Evolutionary conservation across 371 early-diverging fungal genomes (phyloP), one percentile per base, ranked within the genome.

Genomic region (Apophysomyces trapeziformis): DNA sequence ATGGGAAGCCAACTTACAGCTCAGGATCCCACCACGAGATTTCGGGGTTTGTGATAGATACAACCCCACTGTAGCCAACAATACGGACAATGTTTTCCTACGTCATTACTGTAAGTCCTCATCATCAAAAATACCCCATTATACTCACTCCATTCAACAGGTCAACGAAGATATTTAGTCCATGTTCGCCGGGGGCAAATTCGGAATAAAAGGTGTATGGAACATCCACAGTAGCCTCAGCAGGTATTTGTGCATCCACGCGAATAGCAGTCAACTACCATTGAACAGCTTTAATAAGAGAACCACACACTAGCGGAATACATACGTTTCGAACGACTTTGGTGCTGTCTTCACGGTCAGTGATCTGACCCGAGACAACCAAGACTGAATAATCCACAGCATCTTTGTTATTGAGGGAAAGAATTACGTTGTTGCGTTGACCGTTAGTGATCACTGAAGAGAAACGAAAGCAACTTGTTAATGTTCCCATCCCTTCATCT

Each of bases 141-240:
- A 12, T 7, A 76, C 77, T 75, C 77, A 79, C 82, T 38, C 68
- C 73, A 63, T 58, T 64, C 60, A 76, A 60, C 37, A 82, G 70
- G 63, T 82, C 82, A 71, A 82, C 65, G 64, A 66, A 76, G 18
- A 82, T 71, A 41, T 72, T 76, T 56, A 82, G 66, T 46, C 76
- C 78, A 63, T 65, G 73, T 13, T 82, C 82, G 58, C 76, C 78
- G 60, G 82, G 79, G 66, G 69, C 69, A 54, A 71, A 82, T 63
- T 82, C 82, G 64, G 82, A 79, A 57, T 82, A 77, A 56, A 82
- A 82, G 36, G 69, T 57, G 60, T 77, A 82, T 41, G 79, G 79
- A 39, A 82, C 69, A 35, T 74, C 74, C 56, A 72, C 67, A 37
- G 68, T 69, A n/a, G 69, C 57, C 32, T 71, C 71, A 50, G 79